Conservation (phyloP, 148 eudicot species). For the Nyssa sinensis region DNA sequence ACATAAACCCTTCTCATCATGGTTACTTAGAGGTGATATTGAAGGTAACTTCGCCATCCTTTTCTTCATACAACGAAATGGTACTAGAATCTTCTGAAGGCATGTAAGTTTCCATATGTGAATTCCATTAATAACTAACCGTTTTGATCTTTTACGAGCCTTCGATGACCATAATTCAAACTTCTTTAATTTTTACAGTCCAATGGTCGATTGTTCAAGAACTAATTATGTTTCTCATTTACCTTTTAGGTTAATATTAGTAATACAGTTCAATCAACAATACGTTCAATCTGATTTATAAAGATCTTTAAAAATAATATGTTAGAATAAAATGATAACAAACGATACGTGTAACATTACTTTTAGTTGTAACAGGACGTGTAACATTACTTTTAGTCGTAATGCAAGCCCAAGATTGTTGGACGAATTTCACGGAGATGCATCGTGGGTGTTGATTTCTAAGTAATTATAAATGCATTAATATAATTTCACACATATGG, state of each 20-base stretch:
- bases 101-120: background rate
- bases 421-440: constrained; percentile 15
- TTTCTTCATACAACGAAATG: background rate
- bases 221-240: too few species aligned
- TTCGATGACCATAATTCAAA: too few species aligned
- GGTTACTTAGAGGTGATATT: constrained; percentile 21
- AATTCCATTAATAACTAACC: too few species aligned
- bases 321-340: background rate
- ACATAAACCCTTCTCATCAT: constrained; percentile 14
- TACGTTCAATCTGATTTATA: too few species aligned
- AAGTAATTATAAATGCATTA: constrained; percentile 9
- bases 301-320: background rate
- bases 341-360: too few species aligned
- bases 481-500: background rate
- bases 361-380: too few species aligned
- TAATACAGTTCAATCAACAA: too few species aligned
- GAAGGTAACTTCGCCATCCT: background rate
- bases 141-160: too few species aligned
- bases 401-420: background rate
- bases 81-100: background rate
- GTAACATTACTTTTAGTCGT: too few species aligned
- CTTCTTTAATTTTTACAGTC: too few species aligned
- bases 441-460: constrained; percentile 18
- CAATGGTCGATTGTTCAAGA: too few species aligned
- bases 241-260: too few species aligned